phyloP scores from a whole-genome alignment of 352 stramenopile genomes.

The Globisporangium polare region DNA sequence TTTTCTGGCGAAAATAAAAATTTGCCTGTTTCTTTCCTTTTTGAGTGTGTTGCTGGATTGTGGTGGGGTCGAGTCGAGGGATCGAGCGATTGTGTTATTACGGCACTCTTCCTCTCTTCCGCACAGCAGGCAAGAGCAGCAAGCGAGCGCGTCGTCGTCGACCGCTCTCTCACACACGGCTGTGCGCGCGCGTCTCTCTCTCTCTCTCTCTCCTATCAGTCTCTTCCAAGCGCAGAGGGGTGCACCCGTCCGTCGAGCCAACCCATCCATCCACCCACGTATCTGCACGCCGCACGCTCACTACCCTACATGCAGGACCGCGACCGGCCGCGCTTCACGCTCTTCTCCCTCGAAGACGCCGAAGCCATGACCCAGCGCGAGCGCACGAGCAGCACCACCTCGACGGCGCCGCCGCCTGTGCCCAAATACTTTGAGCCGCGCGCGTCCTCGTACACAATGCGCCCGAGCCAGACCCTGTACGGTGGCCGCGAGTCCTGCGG shows the following conservation, averaged over 20 bases:
- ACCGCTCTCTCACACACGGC: not conserved
- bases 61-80: not conserved
- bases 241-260: not conserved
- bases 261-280: not conserved
- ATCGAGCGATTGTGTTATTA: not conserved
- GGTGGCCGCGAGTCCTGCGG: constrained; percentile 23
- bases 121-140: not conserved
- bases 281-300: not conserved
- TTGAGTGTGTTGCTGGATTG: not conserved
- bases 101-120: not conserved
- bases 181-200: not conserved
- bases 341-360: constrained; percentile 69
- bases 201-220: not conserved
- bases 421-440: constrained; percentile 18
- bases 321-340: constrained; percentile 61
- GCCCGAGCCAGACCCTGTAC: constrained; percentile 67
- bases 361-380: constrained; percentile 69
- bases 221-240: not conserved
- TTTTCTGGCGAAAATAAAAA: not conserved
- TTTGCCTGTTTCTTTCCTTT: not conserved
- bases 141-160: not conserved
- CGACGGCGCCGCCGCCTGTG: constrained; percentile 7
- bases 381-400: constrained; percentile 32
- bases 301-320: constrained; percentile 15
- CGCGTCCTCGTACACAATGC: constrained; percentile 47